Conservation (phyloP, 1,139 yeast species). For the Yamadazyma oceani region DNA sequence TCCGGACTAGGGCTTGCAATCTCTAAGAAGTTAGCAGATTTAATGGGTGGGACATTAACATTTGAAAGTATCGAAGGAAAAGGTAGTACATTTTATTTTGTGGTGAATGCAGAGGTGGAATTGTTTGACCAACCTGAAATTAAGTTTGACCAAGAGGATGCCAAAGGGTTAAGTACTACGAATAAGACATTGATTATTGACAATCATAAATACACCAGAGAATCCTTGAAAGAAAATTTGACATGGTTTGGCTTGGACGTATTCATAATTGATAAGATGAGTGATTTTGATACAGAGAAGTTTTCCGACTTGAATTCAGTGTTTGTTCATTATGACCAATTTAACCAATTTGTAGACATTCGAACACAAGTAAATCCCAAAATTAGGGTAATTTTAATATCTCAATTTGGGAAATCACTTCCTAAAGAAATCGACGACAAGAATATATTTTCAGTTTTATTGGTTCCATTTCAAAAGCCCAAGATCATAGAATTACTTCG, state of each 20-base stretch:
- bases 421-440: slow-evolving; percentile 23
- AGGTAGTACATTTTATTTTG: slow-evolving; percentile 54
- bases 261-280: slow-evolving; percentile 5
- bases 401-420: slow-evolving; percentile 32
- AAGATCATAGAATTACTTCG: slow-evolving; percentile 26
- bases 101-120: slow-evolving; percentile 30
- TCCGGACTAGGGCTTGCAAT: slow-evolving; percentile 62
- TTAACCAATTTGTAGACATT: slow-evolving; percentile 14
- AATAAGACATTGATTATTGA: slow-evolving; percentile 37
- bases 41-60: slow-evolving; percentile 57
- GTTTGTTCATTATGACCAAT: slow-evolving; percentile 23
- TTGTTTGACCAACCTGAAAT: slow-evolving; percentile 17
- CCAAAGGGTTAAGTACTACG: slow-evolving; percentile 6
- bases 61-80: slow-evolving; percentile 52
- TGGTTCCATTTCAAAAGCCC: slow-evolving; percentile 35
- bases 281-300: slow-evolving; percentile 3
- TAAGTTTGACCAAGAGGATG: slow-evolving; percentile 19
- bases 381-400: slow-evolving; percentile 22
- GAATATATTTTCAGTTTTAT: slow-evolving; percentile 25
- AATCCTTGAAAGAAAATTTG: slow-evolving; percentile 30
- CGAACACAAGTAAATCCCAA: slow-evolving; percentile 8
- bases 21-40: slow-evolving; percentile 54
- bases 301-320: slow-evolving; percentile 8
- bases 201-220: slow-evolving; percentile 29
- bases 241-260: slow-evolving; percentile 37